These are phyloP conservation scores for Vachellia collinsii DNA, from an alignment of 306 rosid genomes.

Conservation along the genomic window DNA sequence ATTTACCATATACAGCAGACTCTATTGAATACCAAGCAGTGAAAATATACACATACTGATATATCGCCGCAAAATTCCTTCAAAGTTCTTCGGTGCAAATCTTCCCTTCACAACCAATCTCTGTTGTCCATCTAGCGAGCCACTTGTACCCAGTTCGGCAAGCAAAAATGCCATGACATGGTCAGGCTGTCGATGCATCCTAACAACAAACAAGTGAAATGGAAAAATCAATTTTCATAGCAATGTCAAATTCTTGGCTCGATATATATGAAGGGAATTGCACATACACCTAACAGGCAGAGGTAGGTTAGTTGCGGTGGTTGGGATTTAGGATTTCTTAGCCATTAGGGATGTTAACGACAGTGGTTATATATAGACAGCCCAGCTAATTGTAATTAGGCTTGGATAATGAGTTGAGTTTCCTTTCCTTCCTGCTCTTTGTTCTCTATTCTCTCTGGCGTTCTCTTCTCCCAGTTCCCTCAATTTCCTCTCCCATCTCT, in stretches of 20 bases:
- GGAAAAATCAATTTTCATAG: not conserved
- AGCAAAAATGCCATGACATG: slow-evolving; percentile 96
- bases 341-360: not conserved
- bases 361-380: not conserved
- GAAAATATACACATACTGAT: slow-evolving; percentile 75
- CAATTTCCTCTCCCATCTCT: too few relatives aligned
- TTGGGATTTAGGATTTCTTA: not conserved
- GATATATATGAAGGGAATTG: not conserved
- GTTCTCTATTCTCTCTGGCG: too few relatives aligned
- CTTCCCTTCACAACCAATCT: slow-evolving; percentile 97
- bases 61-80: slow-evolving; percentile 92
- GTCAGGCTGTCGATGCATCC: slow-evolving; percentile 98
- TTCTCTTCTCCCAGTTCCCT: too few relatives aligned
- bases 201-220: slow-evolving; percentile 10
- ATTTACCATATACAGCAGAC: not conserved
- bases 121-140: slow-evolving; percentile 96
- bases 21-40: not conserved
- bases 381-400: not conserved
- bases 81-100: slow-evolving; percentile 95
- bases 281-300: not conserved
- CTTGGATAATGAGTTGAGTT: not conserved
- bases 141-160: slow-evolving; percentile 95
- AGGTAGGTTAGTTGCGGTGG: not conserved
- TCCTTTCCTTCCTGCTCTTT: too few relatives aligned
- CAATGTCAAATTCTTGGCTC: not conserved